These are phyloP conservation scores for Pseudoscleropodium purum DNA, from an alignment of 225 moss, liverwort and hornwort species.

Conservation along the genomic window DNA sequence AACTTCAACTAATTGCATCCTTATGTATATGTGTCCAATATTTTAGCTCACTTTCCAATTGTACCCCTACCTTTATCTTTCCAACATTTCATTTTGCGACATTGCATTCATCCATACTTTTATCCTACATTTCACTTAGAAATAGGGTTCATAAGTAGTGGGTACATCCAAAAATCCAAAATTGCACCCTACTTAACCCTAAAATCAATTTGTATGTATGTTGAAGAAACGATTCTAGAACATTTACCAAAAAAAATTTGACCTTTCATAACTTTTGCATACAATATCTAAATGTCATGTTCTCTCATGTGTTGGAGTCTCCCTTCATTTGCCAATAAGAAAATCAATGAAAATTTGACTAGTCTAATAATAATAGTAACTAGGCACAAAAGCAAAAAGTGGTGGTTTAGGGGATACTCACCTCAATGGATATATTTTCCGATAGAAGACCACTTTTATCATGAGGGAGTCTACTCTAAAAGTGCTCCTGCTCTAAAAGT, in stretches of 20 bases:
- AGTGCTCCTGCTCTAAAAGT: too few species aligned
- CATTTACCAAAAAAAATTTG: too few species aligned
- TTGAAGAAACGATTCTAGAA: not conserved
- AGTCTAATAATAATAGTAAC: too few species aligned
- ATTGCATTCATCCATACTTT: not conserved
- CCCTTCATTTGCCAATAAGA: not conserved
- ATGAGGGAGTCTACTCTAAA: too few species aligned
- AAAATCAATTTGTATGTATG: not conserved
- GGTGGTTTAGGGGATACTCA: too few species aligned
- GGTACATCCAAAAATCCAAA: too few species aligned
- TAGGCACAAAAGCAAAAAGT: too few species aligned
- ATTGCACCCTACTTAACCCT: not conserved
- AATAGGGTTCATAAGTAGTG: not conserved
- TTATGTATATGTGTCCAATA: not conserved
- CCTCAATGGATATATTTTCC: too few species aligned
- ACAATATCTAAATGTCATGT: accelerated
- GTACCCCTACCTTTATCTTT: not conserved
- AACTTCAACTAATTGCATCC: not conserved
- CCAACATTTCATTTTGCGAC: not conserved
- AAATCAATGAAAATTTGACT: too few species aligned
- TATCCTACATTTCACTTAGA: not conserved
- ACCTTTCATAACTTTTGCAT: not conserved
- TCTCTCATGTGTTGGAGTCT: not conserved
- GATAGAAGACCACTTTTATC: too few species aligned
- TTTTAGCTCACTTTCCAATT: not conserved